Evolutionary conservation across 202 grass and related monocot genomes (phyloP), one percentile per base, ranked within the genome.

Genomic region (Tripidium arundinaceum): DNA sequence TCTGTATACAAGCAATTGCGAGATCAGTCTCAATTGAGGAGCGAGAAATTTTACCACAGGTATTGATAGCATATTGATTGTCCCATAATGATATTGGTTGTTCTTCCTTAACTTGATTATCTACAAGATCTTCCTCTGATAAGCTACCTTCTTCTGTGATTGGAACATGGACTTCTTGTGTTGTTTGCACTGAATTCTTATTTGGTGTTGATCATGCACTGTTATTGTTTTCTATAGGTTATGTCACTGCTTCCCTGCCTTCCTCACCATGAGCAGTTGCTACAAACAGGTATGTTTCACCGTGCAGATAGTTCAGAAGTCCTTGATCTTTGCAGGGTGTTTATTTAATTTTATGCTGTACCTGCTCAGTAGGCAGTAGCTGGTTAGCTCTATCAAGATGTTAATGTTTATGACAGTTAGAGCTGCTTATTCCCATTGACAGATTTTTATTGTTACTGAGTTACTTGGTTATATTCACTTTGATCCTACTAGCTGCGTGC

Each of bases 1-100:
- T 92, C 75, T 98, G 92, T 79, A 94, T 98, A 85, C 92, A 93
- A 91, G 88, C 96, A 40, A 90, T 98, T 60, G 92, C 92, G 31
- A 95, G 88, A 74, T 93, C 96, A 19, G 77, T 98, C 70, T 90
- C 92, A 50, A 79, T 75, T 74, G 88, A 95, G 71, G 96, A 98
- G 85, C 86, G 78, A 62, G 96, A 93, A 82, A 81, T 95, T 85
- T 78, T 98, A 70, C 92, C 92, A 24, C 90, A 95, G 92, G 96
- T 98, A 85, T 72, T 55, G 49, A 64, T 73, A 28, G 11, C 73
- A 70, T 76, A 26, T 76, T 68, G 62, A 29, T 22, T 81, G 31
- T 68, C 9, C 5, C 2, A 6, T 59, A 39, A 74, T 70, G 13
- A 58, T 40, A 31, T 61, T 69, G 15, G 8, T 57, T 74, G 9